phyloP scores from a whole-genome alignment of 2,329 filamentous ascomycete genomes.

The Nothophoma quercina region DNA sequence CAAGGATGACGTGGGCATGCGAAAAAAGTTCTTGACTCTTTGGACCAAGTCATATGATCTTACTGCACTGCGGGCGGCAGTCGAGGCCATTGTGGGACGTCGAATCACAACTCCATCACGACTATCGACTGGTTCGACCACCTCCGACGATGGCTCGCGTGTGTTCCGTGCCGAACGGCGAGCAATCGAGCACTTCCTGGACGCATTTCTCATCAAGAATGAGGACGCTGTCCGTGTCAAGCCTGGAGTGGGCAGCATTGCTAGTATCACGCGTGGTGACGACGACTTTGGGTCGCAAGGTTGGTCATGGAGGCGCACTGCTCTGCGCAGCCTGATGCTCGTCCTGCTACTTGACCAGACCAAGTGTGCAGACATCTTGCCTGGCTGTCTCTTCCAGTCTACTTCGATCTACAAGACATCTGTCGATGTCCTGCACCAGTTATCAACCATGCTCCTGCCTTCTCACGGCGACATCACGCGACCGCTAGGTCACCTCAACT shows the following conservation, averaged over 20 bases:
- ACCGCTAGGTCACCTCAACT: slow-evolving; percentile 64
- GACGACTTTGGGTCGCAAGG: slow-evolving; percentile 53
- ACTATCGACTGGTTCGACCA: slow-evolving; percentile 46
- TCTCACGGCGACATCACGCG: slow-evolving; percentile 65
- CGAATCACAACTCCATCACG: slow-evolving; percentile 51
- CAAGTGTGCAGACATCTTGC: slow-evolving; percentile 50
- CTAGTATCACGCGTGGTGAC: slow-evolving; percentile 48
- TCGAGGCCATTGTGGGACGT: slow-evolving; percentile 67
- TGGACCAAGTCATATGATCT: slow-evolving; percentile 67
- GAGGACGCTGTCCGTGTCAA: slow-evolving; percentile 60
- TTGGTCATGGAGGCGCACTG: slow-evolving; percentile 63
- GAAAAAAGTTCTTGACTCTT: slow-evolving; percentile 63
- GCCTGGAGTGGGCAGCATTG: slow-evolving; percentile 48
- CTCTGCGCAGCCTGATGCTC: slow-evolving; percentile 67
- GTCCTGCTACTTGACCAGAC: slow-evolving; percentile 66
- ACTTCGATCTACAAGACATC: slow-evolving; percentile 66
- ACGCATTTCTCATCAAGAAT: slow-evolving; percentile 65
- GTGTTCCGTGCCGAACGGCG: slow-evolving; percentile 49
- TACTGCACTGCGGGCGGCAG: slow-evolving; percentile 58
- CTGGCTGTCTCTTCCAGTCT: slow-evolving; percentile 59
- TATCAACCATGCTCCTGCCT: slow-evolving; percentile 64
- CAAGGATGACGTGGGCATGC: slow-evolving; percentile 64
- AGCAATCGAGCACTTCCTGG: slow-evolving; percentile 61
- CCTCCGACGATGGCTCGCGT: slow-evolving; percentile 46
- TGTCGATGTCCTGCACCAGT: slow-evolving; percentile 58